These are phyloP conservation scores for Geoglossum cookeanum DNA, from an alignment of 2,329 filamentous ascomycete genomes.

Conservation along the genomic window DNA sequence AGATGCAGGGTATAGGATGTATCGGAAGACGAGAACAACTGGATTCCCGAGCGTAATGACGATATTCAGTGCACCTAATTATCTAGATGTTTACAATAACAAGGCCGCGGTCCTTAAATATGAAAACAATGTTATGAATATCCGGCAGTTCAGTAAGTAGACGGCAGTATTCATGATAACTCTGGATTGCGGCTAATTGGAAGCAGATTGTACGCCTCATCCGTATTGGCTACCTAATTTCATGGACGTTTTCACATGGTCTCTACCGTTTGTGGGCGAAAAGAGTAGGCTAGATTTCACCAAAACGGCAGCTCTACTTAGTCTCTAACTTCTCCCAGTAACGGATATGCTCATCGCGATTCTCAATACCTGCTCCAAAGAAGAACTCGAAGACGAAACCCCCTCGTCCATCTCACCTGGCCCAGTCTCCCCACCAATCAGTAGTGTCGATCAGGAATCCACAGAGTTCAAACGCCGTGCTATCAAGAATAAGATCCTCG, in stretches of 20 bases:
- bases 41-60: slow-evolving; percentile 99
- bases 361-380: slow-evolving; percentile 96
- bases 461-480: slow-evolving; percentile 87
- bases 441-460: slow-evolving; percentile 54
- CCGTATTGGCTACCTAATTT: slow-evolving; percentile 99
- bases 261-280: slow-evolving; percentile 90
- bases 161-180: neutral
- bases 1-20: slow-evolving; percentile 98
- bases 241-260: slow-evolving; percentile 99
- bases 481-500: slow-evolving; percentile 99
- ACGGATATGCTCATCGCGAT: slow-evolving; percentile 99
- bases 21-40: slow-evolving; percentile 92
- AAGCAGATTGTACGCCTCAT: slow-evolving; percentile 72
- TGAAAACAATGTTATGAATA: slow-evolving; percentile 99
- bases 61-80: slow-evolving; percentile 97
- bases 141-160: slow-evolving; percentile 64
- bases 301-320: neutral
- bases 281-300: slow-evolving; percentile 36
- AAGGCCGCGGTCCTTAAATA: slow-evolving; percentile 98
- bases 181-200: neutral
- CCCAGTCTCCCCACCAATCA: slow-evolving; percentile 54
- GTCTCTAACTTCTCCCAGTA: slow-evolving; percentile 22
- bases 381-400: slow-evolving; percentile 82
- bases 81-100: slow-evolving; percentile 99
- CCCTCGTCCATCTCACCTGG: slow-evolving; percentile 53